Conservation (phyloP, 2,329 filamentous ascomycete genomes). For the Diplodia seriata region DNA sequence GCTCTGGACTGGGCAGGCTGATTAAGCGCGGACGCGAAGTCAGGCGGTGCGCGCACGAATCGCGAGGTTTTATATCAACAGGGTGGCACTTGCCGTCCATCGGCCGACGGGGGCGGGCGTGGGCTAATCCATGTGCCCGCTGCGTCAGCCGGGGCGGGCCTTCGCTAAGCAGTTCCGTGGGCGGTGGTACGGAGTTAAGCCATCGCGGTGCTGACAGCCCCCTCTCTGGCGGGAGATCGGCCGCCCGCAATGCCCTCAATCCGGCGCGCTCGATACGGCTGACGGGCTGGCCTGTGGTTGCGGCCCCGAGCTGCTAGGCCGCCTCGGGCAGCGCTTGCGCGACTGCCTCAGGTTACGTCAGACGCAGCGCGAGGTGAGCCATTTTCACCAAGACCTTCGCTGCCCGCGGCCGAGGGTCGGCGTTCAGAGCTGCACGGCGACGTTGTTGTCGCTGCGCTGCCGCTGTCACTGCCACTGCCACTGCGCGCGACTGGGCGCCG, state of each 20-base stretch:
- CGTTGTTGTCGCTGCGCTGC: no score
- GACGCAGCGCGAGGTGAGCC: conserved; percentile 27
- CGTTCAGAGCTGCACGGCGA: background rate
- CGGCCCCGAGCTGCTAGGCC: conserved; percentile 26
- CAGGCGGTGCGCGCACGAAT: conserved; percentile 24
- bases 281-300: conserved; percentile 17
- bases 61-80: conserved; percentile 24
- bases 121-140: conserved; percentile 4
- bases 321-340: conserved; percentile 24
- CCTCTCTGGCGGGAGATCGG: conserved; percentile 22
- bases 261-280: conserved; percentile 20
- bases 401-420: conserved; percentile 29
- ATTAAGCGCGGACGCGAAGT: conserved; percentile 22
- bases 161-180: conserved; percentile 19
- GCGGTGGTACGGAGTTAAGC: conserved; percentile 18
- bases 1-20: conserved; percentile 13
- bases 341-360: conserved; percentile 20
- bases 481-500: background rate
- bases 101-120: conserved; percentile 17
- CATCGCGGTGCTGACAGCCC: conserved; percentile 15
- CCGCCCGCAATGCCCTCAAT: conserved; percentile 22
- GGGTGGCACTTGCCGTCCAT: conserved; percentile 28
- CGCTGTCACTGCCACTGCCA: no score
- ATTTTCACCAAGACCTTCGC: conserved; percentile 21
- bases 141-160: conserved; percentile 22